Evolutionary conservation across 2,329 filamentous ascomycete species (phyloP), one percentile per base, ranked within the genome.

Genomic region (Hypocreales sp.): DNA sequence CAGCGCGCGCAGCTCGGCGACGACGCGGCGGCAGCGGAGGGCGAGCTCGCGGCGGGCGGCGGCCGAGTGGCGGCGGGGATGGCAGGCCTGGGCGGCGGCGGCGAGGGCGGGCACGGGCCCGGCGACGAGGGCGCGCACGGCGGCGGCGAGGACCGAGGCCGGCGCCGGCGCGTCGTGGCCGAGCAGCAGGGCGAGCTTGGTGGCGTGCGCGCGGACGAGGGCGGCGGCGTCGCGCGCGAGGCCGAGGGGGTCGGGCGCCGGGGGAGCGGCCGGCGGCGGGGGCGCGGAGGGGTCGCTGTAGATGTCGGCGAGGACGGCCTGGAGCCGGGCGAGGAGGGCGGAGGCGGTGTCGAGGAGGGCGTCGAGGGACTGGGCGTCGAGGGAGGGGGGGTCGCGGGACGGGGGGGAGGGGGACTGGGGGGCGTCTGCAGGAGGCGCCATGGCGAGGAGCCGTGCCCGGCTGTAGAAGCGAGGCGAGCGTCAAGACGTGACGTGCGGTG

Each of bases 121-220:
- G 9, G 69, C 63, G 14, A 75, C 64, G n/a, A 92, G 62, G 31
- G 84, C 73, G 19, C 69, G 64, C 5, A 94, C 56, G 10, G 92
- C 72, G 15, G 66, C 73, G 8, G 54, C 56, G 19, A 92, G 63
- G 5, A 82, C 86, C 1, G 75, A 73, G n/a, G n/a, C n/a, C 0
- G 81, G 74, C 0, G 84, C 90, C 39, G 92, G 92, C 1, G 87
- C 86, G 12, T 81, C 68, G 43, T 81, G 93, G 43, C 92, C 79
- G 2, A 90, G 69, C 9, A 95, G 67, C 1, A 94, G 73, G 0
- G 81, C 87, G 15, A 94, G 64, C 36, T 92, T 93, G 5, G 84
- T 93, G 2, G 76, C 70, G 46, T 94, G 83, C 0, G 84, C 81
- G 46, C 72, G 75, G 32, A 93, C 70, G 5, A 92, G 62, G 15